A percentile compares a stretch with the other conserved stretches of the same genome.
phyloP scores from a whole-genome alignment of 2,329 filamentous ascomycete species.

The Niveomyces coronatus region DNA sequence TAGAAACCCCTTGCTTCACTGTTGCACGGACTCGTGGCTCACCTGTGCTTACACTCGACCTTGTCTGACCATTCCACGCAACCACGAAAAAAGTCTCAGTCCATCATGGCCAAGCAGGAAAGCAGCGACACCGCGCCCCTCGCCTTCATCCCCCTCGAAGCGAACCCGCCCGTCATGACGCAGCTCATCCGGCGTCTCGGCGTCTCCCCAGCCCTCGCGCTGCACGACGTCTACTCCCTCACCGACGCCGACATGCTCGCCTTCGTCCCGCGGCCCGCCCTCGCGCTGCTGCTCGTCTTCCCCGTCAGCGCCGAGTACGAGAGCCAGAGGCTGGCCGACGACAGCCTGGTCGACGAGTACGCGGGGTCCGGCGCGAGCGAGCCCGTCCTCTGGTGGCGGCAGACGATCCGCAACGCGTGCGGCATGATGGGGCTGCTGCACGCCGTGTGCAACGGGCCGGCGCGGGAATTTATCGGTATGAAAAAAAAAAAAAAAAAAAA shows the following conservation, averaged over 20 bases:
- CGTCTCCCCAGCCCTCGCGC: constrained; percentile 61
- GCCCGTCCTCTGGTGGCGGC: constrained; percentile 84
- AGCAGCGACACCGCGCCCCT: constrained; percentile 26
- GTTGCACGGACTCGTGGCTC: too few species aligned
- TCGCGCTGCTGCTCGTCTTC: constrained; percentile 86
- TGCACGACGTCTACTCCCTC: constrained; percentile 89
- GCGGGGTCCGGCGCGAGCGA: constrained; percentile 55
- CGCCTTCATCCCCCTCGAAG: constrained; percentile 52
- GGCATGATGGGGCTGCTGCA: constrained; percentile 84
- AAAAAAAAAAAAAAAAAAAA: too few species aligned
- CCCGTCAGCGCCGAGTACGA: constrained; percentile 75
- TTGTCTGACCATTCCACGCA: background rate
- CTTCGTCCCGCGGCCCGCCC: constrained; percentile 79
- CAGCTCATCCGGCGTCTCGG: constrained; percentile 73
- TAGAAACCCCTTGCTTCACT: too few species aligned
- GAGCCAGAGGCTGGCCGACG: constrained; percentile 62
- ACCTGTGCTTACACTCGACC: too few species aligned
- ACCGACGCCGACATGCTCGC: constrained; percentile 74
- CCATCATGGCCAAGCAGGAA: too few species aligned
- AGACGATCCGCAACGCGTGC: constrained; percentile 91
- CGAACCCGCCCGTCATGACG: constrained; percentile 84
- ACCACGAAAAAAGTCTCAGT: background rate
- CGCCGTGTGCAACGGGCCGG: constrained; percentile 66
- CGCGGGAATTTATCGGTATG: constrained; percentile 49
- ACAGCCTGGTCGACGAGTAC: constrained; percentile 54